Base-by-base conservation (phyloP, 1,284 basidiomycete species). In the Phlebopus sp. region DNA sequence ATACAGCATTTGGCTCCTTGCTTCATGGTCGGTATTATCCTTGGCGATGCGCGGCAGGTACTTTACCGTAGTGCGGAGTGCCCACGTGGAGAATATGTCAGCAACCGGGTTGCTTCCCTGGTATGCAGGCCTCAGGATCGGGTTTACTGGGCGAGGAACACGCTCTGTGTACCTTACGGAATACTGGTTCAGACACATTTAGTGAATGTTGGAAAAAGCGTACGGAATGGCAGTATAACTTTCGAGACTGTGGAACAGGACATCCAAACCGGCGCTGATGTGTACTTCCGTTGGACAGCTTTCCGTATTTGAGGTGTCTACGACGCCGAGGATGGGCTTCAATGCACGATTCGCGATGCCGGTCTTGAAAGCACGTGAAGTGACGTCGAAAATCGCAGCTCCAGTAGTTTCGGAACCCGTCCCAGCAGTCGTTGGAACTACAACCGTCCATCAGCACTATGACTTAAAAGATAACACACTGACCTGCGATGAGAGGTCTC, bases 391-490 rank as follows among this genome's bases (percentile, higher is more conserved):
- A 58, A 98, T 97, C 13, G 96, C 92, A 1, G 96, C 92, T n/a
- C 96, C 96, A 2, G 95, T 98, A 1, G 96, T 98, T 69, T 98
- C 93, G 2, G 91, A 92, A 11, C 94, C 95, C n/a, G 95, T 98
- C 44, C 95, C 94, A 35, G 96, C 95, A 6, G 95, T 98, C 2
- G 96, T 98, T 9, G 94, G 94, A 18, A 97, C 82, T 83, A 51
- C 7, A 42, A 17, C 40, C 8, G 17, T 42, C 31, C 55, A 11
- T 47, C 39, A 41, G 23, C 38, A 38, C 30, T 36, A 29, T 15
- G 8, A 35, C 43, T n/a, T 40, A 10, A 14, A 44, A 3, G 0
- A 21, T 14, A 43, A 14, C 15, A 15, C n/a, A 58, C 72, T 52
- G 53, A 79, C 82, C 74, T 39, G 94, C 94, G 53, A 98, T 94